A percentile compares a stretch with the other conserved stretches of the same genome.
These are phyloP conservation scores for Phanerochaete sordida DNA, from an alignment of 768 basidiomycete species.

Conservation along the genomic window DNA sequence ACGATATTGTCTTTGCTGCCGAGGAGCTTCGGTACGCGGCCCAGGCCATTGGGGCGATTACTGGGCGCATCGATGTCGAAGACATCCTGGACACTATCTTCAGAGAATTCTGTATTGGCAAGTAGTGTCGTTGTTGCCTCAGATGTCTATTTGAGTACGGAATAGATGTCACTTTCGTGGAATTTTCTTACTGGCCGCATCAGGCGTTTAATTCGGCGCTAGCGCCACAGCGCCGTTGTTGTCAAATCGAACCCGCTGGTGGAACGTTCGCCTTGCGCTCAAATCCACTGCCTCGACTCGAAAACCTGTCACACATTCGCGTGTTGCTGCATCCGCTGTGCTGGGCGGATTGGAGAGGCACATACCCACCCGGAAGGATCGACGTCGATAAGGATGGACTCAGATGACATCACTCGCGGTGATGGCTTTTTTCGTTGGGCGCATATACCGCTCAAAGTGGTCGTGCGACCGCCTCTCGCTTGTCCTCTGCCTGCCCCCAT, in stretches of 20 bases:
- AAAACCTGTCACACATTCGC: no score
- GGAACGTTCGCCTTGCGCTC: neutral
- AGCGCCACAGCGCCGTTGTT: neutral
- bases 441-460: neutral
- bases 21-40: slow-evolving; percentile 89
- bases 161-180: no score
- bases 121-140: slow-evolving; percentile 34
- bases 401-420: slow-evolving; percentile 4
- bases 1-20: slow-evolving; percentile 74
- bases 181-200: no score
- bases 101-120: slow-evolving; percentile 86
- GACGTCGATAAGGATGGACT: neutral
- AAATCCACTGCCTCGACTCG: no score
- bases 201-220: neutral
- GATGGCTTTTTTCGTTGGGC: neutral
- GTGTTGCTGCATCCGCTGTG: neutral
- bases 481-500: neutral
- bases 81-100: slow-evolving; percentile 84
- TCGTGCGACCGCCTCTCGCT: slow-evolving; percentile 1
- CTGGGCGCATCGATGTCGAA: slow-evolving; percentile 76
- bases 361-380: neutral
- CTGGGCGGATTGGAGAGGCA: neutral
- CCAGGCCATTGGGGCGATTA: slow-evolving; percentile 79
- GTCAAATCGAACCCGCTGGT: neutral
- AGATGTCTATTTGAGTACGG: no score